Conservation (phyloP, 768 basidiomycete species). For the Cantharellus anzutake region DNA sequence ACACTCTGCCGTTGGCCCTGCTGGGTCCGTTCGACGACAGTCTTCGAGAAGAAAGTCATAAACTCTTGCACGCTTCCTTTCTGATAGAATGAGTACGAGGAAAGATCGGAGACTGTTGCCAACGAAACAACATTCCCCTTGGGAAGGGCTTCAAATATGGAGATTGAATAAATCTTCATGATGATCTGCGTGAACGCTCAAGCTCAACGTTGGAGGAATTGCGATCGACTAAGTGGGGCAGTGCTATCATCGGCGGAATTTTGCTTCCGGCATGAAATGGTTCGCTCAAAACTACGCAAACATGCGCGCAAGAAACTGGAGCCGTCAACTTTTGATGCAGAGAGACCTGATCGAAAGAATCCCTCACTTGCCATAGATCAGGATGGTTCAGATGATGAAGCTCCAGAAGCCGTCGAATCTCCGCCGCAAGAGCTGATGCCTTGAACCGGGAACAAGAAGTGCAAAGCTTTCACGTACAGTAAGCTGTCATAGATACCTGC, state of each 20-base stretch:
- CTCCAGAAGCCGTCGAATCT: background rate
- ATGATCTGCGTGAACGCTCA: background rate
- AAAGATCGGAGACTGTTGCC: constrained; percentile 55
- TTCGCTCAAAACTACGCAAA: too few relatives aligned
- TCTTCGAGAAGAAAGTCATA: constrained; percentile 85
- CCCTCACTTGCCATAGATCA: background rate
- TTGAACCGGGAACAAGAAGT: background rate
- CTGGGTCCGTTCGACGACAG: constrained; percentile 72
- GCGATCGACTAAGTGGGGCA: too few relatives aligned
- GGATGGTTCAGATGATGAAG: background rate
- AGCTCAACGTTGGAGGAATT: too few relatives aligned
- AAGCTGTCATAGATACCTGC: background rate
- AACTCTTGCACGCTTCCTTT: constrained; percentile 76
- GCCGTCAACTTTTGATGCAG: too few relatives aligned
- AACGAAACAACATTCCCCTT: constrained; percentile 46
- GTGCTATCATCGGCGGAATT: too few relatives aligned
- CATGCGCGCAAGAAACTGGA: too few relatives aligned
- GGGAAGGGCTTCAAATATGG: constrained; percentile 49
- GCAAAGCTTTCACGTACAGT: background rate
- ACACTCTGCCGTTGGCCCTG: constrained; percentile 84
- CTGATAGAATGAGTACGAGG: constrained; percentile 89
- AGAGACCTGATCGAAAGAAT: too few relatives aligned
- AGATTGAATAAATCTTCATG: constrained; percentile 81
- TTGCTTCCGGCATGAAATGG: too few relatives aligned
- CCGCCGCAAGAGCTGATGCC: background rate